Base-by-base conservation (phyloP, 352 stramenopile species). In the Phytophthora fragariaefolia region DNA sequence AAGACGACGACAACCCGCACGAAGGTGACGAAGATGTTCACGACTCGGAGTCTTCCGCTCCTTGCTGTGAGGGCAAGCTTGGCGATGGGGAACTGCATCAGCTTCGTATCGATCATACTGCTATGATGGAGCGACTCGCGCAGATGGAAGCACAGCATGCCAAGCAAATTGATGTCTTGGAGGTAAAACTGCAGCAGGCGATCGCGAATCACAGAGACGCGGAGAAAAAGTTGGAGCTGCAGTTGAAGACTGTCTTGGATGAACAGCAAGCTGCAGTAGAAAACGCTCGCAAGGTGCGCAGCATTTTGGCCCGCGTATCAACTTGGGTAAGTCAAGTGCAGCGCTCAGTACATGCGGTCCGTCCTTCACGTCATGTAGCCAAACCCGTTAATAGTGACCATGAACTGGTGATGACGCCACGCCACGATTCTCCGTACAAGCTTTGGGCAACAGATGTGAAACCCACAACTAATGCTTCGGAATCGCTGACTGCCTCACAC, bases 281-380 rank as follows among this genome's bases (percentile, higher is more conserved):
- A 34, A 74, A 66, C 47, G 65, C 65, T n/a, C 69, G 58, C 36
- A 73, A 73, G 40, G 52, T 76, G 22, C 57, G 63, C 34, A 43
- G 28, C 2, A 38, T 76, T 24, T 48, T 76, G 54, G 58, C 20
- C 3, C 63, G 69, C 4, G 36, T 76, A 15, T 70, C 63, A 15
- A 54, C 6, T 22, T 76, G 69, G 69, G 34, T 73, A 38, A 63
- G 54, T 32, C 63, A 73, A 47, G 46, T 76, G 12, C 69, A 76
- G 43, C 56, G 49, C 62, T 50, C 52, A 40, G 53, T 58, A 23
- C 63, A 54, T 22, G 20, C 23, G 2, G 28, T 69, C 9, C 57
- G 36, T 9, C 40, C 48, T 30, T 48, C 50, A 6, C 10, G 54
- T 26, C 38, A 40, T 18, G 20, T 17, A n/a, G 28, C 38, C 9